Evolutionary conservation across 2,329 filamentous ascomycete genomes (phyloP).

Genomic region (Aureobasidium lini): DNA sequence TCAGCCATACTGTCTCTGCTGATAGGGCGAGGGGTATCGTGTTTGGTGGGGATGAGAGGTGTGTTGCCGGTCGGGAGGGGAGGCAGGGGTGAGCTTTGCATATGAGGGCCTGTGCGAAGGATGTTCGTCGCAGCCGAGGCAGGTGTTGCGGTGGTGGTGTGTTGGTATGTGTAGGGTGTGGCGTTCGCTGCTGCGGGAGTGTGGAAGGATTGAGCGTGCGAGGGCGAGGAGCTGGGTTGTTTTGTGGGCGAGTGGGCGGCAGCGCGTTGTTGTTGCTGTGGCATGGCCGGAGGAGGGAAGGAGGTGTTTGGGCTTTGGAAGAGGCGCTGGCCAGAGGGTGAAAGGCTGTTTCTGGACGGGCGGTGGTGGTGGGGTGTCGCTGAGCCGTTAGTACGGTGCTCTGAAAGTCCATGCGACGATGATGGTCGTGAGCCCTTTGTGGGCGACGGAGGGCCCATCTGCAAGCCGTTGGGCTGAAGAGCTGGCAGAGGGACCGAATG

Average conservation of each 20-base stretch:
- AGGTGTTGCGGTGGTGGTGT: conserved; percentile 1
- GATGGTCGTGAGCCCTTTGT: conserved; percentile 16
- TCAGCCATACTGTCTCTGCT: conserved; percentile 17
- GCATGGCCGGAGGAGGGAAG: conserved; percentile 22
- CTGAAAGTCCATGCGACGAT: conserved; percentile 1
- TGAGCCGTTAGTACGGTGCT: conserved; percentile 23
- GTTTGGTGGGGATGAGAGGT: conserved; percentile 12
- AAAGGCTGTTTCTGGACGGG: conserved; percentile 10
- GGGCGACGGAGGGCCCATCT: conserved; percentile 17
- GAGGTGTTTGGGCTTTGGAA: conserved; percentile 23
- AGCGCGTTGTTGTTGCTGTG: conserved; percentile 13
- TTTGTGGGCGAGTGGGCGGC: conserved; percentile 25
- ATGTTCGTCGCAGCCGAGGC: conserved; percentile 16
- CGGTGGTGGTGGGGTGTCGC: conserved; percentile 16
- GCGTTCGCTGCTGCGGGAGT: not conserved
- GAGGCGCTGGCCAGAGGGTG: conserved; percentile 16
- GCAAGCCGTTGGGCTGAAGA: conserved; percentile 14
- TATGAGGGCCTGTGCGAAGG: not conserved
- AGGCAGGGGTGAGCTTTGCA: conserved; percentile 11
- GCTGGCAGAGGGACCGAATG: conserved; percentile 17
- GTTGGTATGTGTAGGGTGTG: conserved; percentile 3
- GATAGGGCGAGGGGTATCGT: conserved; percentile 14
- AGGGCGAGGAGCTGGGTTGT: conserved; percentile 22
- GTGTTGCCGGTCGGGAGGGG: conserved; percentile 5
- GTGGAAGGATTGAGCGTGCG: conserved; percentile 10